Evolutionary conservation across 1,284 basidiomycete genomes (phyloP).

Genomic region (Afroboletus lepidellus): DNA sequence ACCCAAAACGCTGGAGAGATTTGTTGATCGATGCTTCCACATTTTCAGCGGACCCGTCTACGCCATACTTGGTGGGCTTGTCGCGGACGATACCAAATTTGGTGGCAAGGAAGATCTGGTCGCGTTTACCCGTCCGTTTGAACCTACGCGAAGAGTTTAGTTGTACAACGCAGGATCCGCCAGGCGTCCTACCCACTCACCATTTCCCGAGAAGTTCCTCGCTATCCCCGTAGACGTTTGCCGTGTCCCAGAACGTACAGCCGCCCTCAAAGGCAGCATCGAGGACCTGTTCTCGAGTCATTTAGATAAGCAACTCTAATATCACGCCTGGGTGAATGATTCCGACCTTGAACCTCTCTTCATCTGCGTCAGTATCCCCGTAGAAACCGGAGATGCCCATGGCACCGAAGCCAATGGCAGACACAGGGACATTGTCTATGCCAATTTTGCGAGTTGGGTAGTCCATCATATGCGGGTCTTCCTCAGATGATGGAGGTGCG

Average conservation of each 20-base stretch:
- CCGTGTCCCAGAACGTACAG: too few relatives aligned
- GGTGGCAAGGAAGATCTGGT: too few relatives aligned
- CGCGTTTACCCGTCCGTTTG: too few relatives aligned
- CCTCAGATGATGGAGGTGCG: too few relatives aligned
- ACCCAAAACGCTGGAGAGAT: constrained; percentile 32
- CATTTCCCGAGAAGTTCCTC: neutral
- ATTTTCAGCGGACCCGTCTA: constrained; percentile 24
- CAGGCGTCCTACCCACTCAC: too few relatives aligned
- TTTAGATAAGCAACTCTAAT: too few relatives aligned
- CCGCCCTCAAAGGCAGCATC: neutral
- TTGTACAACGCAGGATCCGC: too few relatives aligned
- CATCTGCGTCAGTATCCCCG: constrained; percentile 32
- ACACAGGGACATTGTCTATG: too few relatives aligned
- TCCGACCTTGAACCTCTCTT: constrained; percentile 44
- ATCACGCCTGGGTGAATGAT: neutral
- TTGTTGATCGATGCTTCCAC: constrained; percentile 28
- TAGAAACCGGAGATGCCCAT: constrained; percentile 41
- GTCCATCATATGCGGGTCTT: too few relatives aligned
- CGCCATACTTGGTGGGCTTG: constrained; percentile 8
- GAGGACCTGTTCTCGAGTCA: constrained; percentile 20
- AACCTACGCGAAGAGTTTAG: constrained; percentile 22
- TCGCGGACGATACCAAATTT: constrained; percentile 25
- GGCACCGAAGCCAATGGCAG: constrained; percentile 40
- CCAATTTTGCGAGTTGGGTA: constrained; percentile 35
- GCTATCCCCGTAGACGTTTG: neutral